Base-by-base conservation (phyloP, 106 monocot species). In the Phalaenopsis aphrodite region DNA sequence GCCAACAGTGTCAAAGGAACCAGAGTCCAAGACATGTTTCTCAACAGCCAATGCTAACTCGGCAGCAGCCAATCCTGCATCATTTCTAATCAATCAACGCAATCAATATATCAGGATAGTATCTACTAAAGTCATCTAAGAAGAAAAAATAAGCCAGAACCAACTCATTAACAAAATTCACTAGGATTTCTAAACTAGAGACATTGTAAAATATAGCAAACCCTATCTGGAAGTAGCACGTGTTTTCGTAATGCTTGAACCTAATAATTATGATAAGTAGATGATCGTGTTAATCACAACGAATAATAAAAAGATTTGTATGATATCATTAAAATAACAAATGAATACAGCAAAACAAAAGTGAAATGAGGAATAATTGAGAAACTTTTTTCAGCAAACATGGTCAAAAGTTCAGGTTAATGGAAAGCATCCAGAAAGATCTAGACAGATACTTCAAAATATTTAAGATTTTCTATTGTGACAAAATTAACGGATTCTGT, bases 51-150 rank as follows among this genome's bases (percentile, higher is more conserved):
- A 85, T 68, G 95, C 89, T 84, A 99, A 85, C 77, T 99, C 99
- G 38, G 93, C 91, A 82, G 95, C 99, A 71, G 99, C 99, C 78
- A 99, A 80, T 71, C 99, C 99, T 78, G 99, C 99, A 87, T 99
- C 99, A 85, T 95, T 99, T 88, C 99, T 99, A 76, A 76, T 6
- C 21, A 76, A 76, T 76, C 49, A 49, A 74, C 74, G 4, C 74
- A 47, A 76, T 47, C 23, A 76, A 52, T 49, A 49, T 42, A 76
- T 76, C 49, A 76, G 76, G 76, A 52, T 15, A 9, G 21, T 48
- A 21, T 65, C 64, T 65, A 65, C 69, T 39, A 69, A 69, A 38
- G 69, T 76, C 36, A 52, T 52, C 49, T 30, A 30, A 49, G 76
- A 30, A 48, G 23, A 1, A 65, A 65, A 65, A 65, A 23, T 65